Evolutionary conservation across 148 eudicot species (phyloP).

Genomic region (Cornus controversa): DNA sequence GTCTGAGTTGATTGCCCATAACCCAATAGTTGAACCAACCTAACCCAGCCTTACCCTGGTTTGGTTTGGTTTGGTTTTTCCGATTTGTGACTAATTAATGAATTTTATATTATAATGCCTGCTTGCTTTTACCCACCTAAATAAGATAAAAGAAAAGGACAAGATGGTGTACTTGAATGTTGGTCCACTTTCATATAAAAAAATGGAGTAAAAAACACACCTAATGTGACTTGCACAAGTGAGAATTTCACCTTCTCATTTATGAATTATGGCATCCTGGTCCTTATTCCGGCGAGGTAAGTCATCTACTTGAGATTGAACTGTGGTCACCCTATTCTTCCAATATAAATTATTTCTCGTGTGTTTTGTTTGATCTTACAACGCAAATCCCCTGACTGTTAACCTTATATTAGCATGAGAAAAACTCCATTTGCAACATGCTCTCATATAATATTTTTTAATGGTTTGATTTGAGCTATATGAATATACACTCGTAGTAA

Average conservation of each 20-base stretch:
- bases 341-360: too few relatives aligned
- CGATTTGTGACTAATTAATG: not conserved
- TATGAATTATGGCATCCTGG: not conserved
- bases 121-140: not conserved
- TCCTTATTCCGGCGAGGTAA: not conserved
- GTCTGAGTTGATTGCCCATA: not conserved
- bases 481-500: not conserved
- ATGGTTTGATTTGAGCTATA: not conserved
- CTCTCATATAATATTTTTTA: too few relatives aligned
- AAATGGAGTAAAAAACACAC: not conserved
- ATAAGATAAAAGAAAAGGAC: not conserved
- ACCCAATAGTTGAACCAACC: not conserved
- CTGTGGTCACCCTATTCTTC: not conserved
- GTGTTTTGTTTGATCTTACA: too few relatives aligned
- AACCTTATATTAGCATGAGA: too few relatives aligned
- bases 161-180: not conserved
- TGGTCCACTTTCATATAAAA: not conserved
- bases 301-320: not conserved
- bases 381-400: too few relatives aligned
- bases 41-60: not conserved
- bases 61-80: not conserved
- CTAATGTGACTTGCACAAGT: not conserved
- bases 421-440: not conserved
- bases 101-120: not conserved
- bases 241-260: not conserved